Base-by-base conservation (phyloP, 371 early-diverging fungal genomes). In the Mucor racemosus region DNA sequence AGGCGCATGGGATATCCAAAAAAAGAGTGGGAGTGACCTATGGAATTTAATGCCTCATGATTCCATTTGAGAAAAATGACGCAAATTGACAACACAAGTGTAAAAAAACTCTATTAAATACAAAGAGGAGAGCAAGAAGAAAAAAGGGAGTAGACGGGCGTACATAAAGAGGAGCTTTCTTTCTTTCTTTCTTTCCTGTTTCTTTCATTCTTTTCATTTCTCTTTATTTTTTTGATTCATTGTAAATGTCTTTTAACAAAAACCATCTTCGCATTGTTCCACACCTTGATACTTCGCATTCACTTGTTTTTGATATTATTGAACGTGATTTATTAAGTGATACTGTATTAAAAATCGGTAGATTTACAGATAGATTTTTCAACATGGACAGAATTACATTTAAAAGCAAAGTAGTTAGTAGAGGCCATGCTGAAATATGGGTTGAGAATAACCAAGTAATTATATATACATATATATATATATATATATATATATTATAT, bases 361-460 rank as follows among this genome's bases (percentile, higher is more conserved):
- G 94, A 55, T 92, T 90, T 64, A 93, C 94, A 4, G 92, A 75
- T 36, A 74, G 65, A 26, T 69, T 69, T 31, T 50, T 67, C 31
- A 60, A 60, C 41, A 73, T 78, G 57, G 84, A 80, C 60, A 72
- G 86, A 17, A 86, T 90, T 42, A 84, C 90, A 33, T 94, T 95
- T 77, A 86, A 88, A 73, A 86, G 86, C 72, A 94, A 95, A 64
- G 95, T 95, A 21, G 93, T 95, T 21, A 86, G 87, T 58, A 79
- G 95, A 39, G 85, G 83, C 36, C 95, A 95, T 73, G 94, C 94
- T 11, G 94, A 94, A 70, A 75, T 95, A 4, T 92, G 92, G 93
- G 79, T 87, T 13, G 83, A 80, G 39, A 65, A 71, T 26, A 66
- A 69, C 60, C 75, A 74, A 71, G 77, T 79, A 56, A 14, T 31